Conservation (phyloP, 768 basidiomycete species). For the Amanita molliuscula region DNA sequence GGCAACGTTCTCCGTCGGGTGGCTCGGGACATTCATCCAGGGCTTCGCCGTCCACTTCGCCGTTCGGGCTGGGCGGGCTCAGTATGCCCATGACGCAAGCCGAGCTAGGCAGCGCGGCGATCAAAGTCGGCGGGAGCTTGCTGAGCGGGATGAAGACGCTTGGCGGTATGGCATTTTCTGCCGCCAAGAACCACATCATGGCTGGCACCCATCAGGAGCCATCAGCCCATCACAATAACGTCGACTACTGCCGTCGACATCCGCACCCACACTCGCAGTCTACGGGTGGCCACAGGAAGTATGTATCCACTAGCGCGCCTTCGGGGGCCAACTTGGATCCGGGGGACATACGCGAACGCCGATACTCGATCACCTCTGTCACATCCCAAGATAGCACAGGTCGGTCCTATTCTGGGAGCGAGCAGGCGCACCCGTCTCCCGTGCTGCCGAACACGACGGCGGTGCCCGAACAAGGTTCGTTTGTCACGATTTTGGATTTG, state of each 20-base stretch:
- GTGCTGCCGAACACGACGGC: conserved; percentile 15
- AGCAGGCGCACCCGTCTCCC: conserved; percentile 9
- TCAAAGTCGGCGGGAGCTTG: conserved; percentile 51
- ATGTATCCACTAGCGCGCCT: conserved; percentile 11
- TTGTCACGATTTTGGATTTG: conserved; percentile 51
- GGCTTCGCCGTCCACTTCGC: conserved; percentile 4
- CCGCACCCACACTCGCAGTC: not conserved
- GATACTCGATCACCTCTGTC: conserved; percentile 13
- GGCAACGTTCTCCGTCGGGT: conserved; percentile 1
- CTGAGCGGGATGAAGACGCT: conserved; percentile 55
- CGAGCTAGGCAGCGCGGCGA: conserved; percentile 36
- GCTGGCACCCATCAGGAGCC: not conserved
- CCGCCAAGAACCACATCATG: conserved; percentile 28
- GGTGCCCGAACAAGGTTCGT: conserved; percentile 23
- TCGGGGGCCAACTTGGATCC: conserved; percentile 9
- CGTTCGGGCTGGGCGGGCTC: conserved; percentile 4
- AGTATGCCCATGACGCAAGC: conserved; percentile 6
- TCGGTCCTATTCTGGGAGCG: conserved; percentile 3
- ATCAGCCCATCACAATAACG: not conserved
- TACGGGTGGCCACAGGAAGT: not conserved
- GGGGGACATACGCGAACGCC: not conserved
- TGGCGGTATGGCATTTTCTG: conserved; percentile 49
- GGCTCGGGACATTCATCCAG: conserved; percentile 1
- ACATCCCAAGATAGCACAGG: conserved; percentile 4
- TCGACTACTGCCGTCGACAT: not conserved